phyloP scores from a whole-genome alignment of 176 grass and related monocot genomes.

The Oryza australiensis region DNA sequence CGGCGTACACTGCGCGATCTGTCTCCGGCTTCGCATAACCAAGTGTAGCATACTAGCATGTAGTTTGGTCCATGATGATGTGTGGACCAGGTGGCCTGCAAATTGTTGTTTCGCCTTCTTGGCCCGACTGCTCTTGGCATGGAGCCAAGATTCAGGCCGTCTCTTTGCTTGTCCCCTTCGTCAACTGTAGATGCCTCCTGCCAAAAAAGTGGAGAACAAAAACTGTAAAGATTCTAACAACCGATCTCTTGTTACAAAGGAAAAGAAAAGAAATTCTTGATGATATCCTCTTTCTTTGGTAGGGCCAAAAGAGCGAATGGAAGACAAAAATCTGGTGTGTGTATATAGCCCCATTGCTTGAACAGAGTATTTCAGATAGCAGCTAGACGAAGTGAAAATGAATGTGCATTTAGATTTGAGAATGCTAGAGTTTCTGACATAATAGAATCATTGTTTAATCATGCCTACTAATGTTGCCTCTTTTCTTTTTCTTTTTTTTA shows the following conservation, averaged over 20 bases:
- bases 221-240: not conserved
- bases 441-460: not conserved
- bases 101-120: not conserved
- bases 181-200: not conserved
- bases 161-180: not conserved
- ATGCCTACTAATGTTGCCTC: not conserved
- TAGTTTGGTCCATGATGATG: not conserved
- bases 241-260: not conserved
- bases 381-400: not conserved
- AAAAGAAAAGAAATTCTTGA: not conserved
- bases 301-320: not conserved
- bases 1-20: not conserved
- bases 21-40: not conserved
- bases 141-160: not conserved
- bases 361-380: not conserved
- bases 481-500: too few species aligned
- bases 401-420: not conserved
- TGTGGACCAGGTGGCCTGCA: constrained; percentile 13
- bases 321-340: not conserved
- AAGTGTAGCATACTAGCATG: not conserved
- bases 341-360: not conserved
- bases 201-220: not conserved
- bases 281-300: not conserved
- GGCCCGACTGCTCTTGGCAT: constrained; percentile 6
- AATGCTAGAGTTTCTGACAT: not conserved